These are phyloP conservation scores for Ballota nigra DNA, from an alignment of 257 asterid genomes.

Conservation along the genomic window DNA sequence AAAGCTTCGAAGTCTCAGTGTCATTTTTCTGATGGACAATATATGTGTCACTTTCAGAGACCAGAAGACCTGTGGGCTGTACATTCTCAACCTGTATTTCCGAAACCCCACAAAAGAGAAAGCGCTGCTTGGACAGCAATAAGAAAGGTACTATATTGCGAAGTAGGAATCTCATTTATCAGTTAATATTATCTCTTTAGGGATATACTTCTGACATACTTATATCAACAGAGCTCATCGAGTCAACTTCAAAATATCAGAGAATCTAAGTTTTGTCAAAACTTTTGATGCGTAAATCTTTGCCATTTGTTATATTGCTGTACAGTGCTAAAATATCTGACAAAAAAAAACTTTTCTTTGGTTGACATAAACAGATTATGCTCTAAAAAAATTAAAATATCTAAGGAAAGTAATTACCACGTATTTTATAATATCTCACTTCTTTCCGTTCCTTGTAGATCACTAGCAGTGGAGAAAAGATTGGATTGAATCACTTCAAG, in stretches of 20 bases:
- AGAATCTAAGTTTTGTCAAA: neutral
- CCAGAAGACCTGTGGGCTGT: conserved; percentile 93
- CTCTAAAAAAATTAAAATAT: neutral
- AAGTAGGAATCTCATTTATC: neutral
- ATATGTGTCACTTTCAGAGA: conserved; percentile 52
- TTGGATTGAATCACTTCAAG: conserved; percentile 85
- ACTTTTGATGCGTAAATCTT: neutral
- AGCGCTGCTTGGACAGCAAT: conserved; percentile 71
- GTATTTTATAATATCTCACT: conserved; percentile 19
- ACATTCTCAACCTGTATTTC: conserved; percentile 79
- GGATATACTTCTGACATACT: neutral
- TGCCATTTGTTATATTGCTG: neutral
- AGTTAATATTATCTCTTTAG: neutral
- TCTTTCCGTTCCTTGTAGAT: conserved; percentile 43
- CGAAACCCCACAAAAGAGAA: conserved; percentile 80
- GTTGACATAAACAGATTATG: neutral
- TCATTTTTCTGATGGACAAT: conserved; percentile 34
- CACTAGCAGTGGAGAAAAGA: conserved; percentile 59
- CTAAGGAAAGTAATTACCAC: neutral
- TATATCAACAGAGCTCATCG: neutral
- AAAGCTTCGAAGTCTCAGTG: conserved; percentile 8
- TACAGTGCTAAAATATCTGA: neutral
- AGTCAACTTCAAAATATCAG: conserved; percentile 17
- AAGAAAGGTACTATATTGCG: conserved; percentile 53
- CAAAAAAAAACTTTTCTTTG: neutral